phyloP scores from a whole-genome alignment of 495 filamentous ascomycete genomes.

The Chaetomium tenue region DNA sequence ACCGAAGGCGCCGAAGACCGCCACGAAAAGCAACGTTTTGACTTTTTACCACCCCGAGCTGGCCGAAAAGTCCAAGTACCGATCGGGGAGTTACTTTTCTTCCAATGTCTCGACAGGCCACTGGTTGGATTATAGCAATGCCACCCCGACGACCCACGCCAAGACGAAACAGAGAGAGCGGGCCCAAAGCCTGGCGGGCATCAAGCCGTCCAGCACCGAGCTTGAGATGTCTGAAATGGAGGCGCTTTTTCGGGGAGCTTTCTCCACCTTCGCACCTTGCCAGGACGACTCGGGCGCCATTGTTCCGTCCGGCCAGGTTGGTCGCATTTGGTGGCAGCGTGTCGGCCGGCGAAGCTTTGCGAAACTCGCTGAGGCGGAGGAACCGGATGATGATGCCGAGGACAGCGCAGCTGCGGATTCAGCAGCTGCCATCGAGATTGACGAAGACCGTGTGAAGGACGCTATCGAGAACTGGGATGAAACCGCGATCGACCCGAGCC shows the following conservation, averaged over 20 bases:
- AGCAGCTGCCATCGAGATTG: slow-evolving; percentile 37
- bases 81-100: slow-evolving; percentile 52
- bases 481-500: slow-evolving; percentile 47
- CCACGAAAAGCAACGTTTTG: slow-evolving; percentile 59
- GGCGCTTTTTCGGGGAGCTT: slow-evolving; percentile 74
- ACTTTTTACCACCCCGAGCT: slow-evolving; percentile 61
- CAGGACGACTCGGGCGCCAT: slow-evolving; percentile 76
- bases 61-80: slow-evolving; percentile 55
- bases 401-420: slow-evolving; percentile 26
- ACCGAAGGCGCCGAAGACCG: slow-evolving; percentile 65
- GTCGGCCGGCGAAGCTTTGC: slow-evolving; percentile 61
- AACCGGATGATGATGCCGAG: slow-evolving; percentile 40
- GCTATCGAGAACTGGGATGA: slow-evolving; percentile 52
- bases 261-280: slow-evolving; percentile 83
- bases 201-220: slow-evolving; percentile 53
- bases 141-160: slow-evolving; percentile 54
- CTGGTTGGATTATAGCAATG: slow-evolving; percentile 68
- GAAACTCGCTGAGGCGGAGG: slow-evolving; percentile 44
- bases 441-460: slow-evolving; percentile 49
- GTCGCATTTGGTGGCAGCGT: slow-evolving; percentile 84
- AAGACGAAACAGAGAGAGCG: slow-evolving; percentile 70
- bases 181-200: slow-evolving; percentile 64
- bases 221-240: slow-evolving; percentile 64
- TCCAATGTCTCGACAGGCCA: slow-evolving; percentile 59
- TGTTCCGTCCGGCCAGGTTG: slow-evolving; percentile 65